phyloP scores from a whole-genome alignment of 2,329 filamentous ascomycete genomes.

The Penicillium paneum region DNA sequence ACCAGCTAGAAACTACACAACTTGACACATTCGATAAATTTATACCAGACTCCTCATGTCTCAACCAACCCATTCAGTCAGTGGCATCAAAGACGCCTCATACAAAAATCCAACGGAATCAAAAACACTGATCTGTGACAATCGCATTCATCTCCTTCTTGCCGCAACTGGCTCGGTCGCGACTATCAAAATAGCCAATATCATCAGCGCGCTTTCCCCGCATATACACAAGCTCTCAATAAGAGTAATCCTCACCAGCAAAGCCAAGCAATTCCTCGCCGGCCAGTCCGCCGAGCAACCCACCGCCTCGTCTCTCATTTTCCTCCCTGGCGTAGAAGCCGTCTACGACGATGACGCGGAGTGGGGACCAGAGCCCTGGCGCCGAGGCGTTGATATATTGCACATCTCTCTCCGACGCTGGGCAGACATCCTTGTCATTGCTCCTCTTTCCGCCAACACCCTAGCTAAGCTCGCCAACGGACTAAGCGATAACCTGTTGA shows the following conservation, averaged over 20 bases:
- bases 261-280: slow-evolving; percentile 69
- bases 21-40: background rate
- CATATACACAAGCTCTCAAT: slow-evolving; percentile 61
- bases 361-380: slow-evolving; percentile 71
- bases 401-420: slow-evolving; percentile 81
- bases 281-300: slow-evolving; percentile 76
- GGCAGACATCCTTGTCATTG: slow-evolving; percentile 76
- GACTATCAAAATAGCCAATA: slow-evolving; percentile 72
- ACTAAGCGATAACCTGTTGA: slow-evolving; percentile 68
- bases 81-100: background rate
- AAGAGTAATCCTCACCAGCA: slow-evolving; percentile 71
- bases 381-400: slow-evolving; percentile 68
- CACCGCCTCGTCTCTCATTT: slow-evolving; percentile 55
- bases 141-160: slow-evolving; percentile 43
- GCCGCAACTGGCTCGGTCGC: slow-evolving; percentile 70
- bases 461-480: slow-evolving; percentile 77
- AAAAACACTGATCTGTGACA: background rate
- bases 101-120: background rate
- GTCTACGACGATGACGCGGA: slow-evolving; percentile 77
- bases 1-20: background rate
- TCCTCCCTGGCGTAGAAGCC: slow-evolving; percentile 68
- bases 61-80: background rate
- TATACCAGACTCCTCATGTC: background rate
- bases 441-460: slow-evolving; percentile 79
- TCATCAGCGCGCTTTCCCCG: slow-evolving; percentile 50